These are phyloP conservation scores for Cyclocybe cylindracea DNA, from an alignment of 768 basidiomycete species.

Conservation along the genomic window DNA sequence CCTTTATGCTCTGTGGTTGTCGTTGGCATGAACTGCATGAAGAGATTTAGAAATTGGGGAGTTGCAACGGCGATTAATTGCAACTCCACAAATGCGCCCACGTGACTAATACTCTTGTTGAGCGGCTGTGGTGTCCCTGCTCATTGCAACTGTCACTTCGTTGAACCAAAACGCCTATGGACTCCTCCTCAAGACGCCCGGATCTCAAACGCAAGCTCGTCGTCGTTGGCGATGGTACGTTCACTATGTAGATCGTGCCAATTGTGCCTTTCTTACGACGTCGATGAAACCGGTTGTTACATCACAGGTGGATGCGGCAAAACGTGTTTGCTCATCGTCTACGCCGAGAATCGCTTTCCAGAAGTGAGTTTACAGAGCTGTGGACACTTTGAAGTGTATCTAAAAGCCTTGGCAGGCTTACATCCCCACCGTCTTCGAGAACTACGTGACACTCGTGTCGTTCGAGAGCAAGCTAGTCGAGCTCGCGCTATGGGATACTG, in stretches of 20 bases:
- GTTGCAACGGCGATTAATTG: no score
- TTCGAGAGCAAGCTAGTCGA: slow-evolving; percentile 90
- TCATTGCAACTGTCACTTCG: neutral
- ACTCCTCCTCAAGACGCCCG: slow-evolving; percentile 50
- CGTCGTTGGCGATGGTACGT: slow-evolving; percentile 83
- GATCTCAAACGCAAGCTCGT: slow-evolving; percentile 87
- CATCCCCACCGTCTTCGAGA: slow-evolving; percentile 93
- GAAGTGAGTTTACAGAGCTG: slow-evolving; percentile 57
- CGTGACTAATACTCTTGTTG: no score
- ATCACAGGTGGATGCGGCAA: slow-evolving; percentile 80
- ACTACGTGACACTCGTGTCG: slow-evolving; percentile 85
- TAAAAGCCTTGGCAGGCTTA: slow-evolving; percentile 60
- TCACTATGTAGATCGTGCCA: slow-evolving; percentile 10
- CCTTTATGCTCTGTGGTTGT: slow-evolving; percentile 3
- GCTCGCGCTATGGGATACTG: slow-evolving; percentile 98
- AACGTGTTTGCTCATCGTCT: slow-evolving; percentile 95
- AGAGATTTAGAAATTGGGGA: neutral
- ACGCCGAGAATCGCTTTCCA: slow-evolving; percentile 94
- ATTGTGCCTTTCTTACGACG: neutral
- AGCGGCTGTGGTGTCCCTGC: neutral
- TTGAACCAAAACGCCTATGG: slow-evolving; percentile 19
- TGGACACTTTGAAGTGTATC: slow-evolving; percentile 8
- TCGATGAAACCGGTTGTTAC: slow-evolving; percentile 4
- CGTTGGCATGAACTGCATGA: slow-evolving; percentile 15
- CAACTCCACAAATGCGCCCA: no score